Percentiles rank a stretch among this genome's conserved stretches.
Evolutionary conservation across 805 yeast genomes (phyloP).

Genomic region (Candida nemodendra): DNA sequence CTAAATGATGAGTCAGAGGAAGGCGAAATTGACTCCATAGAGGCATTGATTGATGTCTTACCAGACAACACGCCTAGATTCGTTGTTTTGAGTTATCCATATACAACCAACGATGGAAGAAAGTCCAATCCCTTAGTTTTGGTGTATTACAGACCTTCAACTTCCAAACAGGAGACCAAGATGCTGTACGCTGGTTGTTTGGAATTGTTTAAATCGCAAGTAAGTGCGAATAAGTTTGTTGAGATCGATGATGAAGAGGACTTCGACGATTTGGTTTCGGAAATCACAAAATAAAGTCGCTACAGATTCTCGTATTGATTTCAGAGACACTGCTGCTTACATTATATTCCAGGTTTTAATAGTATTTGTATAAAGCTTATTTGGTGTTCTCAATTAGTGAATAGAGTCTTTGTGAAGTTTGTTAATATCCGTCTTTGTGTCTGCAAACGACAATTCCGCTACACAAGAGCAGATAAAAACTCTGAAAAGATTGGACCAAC

Average conservation of each 20-base stretch:
- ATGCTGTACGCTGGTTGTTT: slow-evolving; percentile 93
- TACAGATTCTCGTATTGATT: too few relatives aligned
- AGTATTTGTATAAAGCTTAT: too few relatives aligned
- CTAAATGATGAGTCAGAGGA: slow-evolving; percentile 39
- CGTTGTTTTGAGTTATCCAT: slow-evolving; percentile 73
- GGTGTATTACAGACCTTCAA: slow-evolving; percentile 86
- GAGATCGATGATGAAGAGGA: slow-evolving; percentile 71
- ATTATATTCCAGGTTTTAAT: too few relatives aligned
- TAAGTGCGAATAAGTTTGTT: slow-evolving; percentile 67
- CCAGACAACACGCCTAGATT: slow-evolving; percentile 84
- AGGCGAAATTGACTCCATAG: slow-evolving; percentile 49
- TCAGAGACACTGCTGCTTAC: too few relatives aligned
- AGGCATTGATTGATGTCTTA: slow-evolving; percentile 67
- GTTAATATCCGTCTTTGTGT: too few relatives aligned
- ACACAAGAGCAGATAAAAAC: too few relatives aligned
- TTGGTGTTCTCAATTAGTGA: too few relatives aligned
- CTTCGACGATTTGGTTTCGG: slow-evolving; percentile 53
- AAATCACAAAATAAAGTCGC: slow-evolving; percentile 21
- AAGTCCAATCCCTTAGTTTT: slow-evolving; percentile 71
- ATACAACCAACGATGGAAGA: slow-evolving; percentile 68
- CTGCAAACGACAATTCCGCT: too few relatives aligned
- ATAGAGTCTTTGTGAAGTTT: too few relatives aligned
- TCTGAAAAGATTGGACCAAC: too few relatives aligned
- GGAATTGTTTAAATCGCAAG: slow-evolving; percentile 71
- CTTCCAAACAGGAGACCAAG: slow-evolving; percentile 74